phyloP scores from a whole-genome alignment of 441 rosid genomes.

The Flueggea neowawraea region DNA sequence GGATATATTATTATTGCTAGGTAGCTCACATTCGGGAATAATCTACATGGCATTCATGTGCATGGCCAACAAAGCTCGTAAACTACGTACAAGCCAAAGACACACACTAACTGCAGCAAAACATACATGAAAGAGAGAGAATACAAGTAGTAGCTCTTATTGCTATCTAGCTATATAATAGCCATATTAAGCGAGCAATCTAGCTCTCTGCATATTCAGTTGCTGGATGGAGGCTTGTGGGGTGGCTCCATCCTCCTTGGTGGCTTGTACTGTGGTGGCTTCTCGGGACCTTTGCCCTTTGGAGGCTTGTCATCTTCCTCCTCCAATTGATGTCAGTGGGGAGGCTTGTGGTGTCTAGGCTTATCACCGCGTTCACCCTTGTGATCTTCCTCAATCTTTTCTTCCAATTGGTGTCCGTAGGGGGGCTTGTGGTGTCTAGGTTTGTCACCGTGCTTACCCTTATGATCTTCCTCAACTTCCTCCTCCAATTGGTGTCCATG shows the following conservation, averaged over 20 bases:
- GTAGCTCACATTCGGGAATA: background rate
- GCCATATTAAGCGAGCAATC: background rate
- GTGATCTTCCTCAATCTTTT: too few relatives aligned
- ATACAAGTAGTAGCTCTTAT: conserved; percentile 11
- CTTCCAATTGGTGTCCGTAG: too few relatives aligned
- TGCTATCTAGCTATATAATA: conserved; percentile 1
- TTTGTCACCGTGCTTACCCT: too few relatives aligned
- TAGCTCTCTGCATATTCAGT: background rate
- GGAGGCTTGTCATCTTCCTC: background rate
- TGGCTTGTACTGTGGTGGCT: background rate
- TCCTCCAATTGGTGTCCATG: too few relatives aligned
- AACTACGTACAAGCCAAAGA: background rate
- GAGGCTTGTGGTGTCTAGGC: too few relatives aligned
- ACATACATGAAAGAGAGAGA: background rate
- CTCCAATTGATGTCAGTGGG: too few relatives aligned
- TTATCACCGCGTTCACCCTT: too few relatives aligned
- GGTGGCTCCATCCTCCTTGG: conserved; percentile 8
- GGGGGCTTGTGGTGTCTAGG: too few relatives aligned
- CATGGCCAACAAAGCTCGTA: background rate
- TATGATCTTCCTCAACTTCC: too few relatives aligned
- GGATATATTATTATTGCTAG: background rate
- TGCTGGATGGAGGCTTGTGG: conserved; percentile 11
- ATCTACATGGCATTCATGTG: background rate
- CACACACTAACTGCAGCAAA: background rate
- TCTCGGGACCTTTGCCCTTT: conserved; percentile 4